Evolutionary conservation across 768 basidiomycete genomes (phyloP).

Genomic region (Fistulinella prunicolor): DNA sequence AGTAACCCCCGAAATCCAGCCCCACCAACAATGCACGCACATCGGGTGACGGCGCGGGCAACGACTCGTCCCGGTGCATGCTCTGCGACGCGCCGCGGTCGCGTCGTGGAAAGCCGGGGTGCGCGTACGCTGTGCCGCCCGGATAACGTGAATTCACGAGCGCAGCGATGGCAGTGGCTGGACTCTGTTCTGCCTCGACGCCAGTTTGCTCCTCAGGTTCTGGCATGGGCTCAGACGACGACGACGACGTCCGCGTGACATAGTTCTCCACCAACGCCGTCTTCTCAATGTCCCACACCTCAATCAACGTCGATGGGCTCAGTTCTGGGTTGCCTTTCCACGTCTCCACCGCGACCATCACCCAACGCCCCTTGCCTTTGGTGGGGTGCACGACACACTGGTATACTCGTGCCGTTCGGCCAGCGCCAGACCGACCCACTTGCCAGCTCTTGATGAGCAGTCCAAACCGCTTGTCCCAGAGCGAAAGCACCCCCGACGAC

Average conservation of each 20-base stretch:
- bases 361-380: conserved; percentile 85
- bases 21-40: conserved; percentile 70
- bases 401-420: conserved; percentile 57
- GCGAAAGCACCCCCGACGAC: conserved; percentile 73
- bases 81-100: conserved; percentile 34
- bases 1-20: conserved; percentile 73
- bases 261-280: conserved; percentile 78
- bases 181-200: conserved; percentile 55
- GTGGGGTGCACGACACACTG: conserved; percentile 82
- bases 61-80: conserved; percentile 31
- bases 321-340: conserved; percentile 39
- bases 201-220: conserved; percentile 53
- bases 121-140: conserved; percentile 27
- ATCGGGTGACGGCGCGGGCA: conserved; percentile 56
- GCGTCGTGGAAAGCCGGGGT: conserved; percentile 19
- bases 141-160: conserved; percentile 69
- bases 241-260: conserved; percentile 49
- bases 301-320: conserved; percentile 53
- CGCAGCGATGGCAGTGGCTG: conserved; percentile 75
- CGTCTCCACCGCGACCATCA: conserved; percentile 77
- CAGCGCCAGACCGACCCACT: conserved; percentile 53
- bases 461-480: conserved; percentile 97
- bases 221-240: conserved; percentile 45
- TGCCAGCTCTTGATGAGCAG: conserved; percentile 87
- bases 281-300: conserved; percentile 93